A percentile compares a stretch with the other conserved stretches of the same genome.
These are phyloP conservation scores for Limnanthes douglasii DNA, from an alignment of 345 rosid species.

Conservation along the genomic window DNA sequence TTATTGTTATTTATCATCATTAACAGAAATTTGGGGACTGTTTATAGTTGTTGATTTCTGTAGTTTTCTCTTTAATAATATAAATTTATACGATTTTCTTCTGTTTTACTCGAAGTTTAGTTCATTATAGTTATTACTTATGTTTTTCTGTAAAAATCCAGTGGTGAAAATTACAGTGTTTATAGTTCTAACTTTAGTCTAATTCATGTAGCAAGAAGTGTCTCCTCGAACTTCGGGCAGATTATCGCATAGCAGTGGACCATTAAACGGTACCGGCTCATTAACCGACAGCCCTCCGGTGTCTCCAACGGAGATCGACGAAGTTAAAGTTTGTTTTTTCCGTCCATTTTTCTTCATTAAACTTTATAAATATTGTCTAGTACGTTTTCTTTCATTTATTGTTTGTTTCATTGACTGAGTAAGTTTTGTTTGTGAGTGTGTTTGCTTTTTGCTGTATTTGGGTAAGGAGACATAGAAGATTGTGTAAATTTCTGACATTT, in stretches of 20 bases:
- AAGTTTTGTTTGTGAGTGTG: slow-evolving; percentile 4
- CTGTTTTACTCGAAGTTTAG: too few species aligned
- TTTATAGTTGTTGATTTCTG: too few species aligned
- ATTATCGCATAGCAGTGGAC: slow-evolving; percentile 84
- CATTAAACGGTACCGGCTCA: slow-evolving; percentile 52
- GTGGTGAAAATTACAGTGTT: too few species aligned
- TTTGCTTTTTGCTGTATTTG: slow-evolving; percentile 1
- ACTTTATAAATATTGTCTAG: slow-evolving; percentile 3
- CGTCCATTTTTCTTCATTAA: not conserved
- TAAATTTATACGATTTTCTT: too few species aligned
- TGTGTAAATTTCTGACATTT: slow-evolving; percentile 16
- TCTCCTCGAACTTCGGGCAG: slow-evolving; percentile 80
- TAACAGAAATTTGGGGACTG: too few species aligned
- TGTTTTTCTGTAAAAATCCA: too few species aligned
- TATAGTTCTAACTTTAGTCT: too few species aligned
- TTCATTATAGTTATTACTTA: too few species aligned
- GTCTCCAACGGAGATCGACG: slow-evolving; percentile 74
- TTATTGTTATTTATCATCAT: too few species aligned
- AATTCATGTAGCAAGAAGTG: slow-evolving; percentile 55
- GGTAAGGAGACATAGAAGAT: slow-evolving; percentile 13
- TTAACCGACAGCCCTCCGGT: slow-evolving; percentile 95
- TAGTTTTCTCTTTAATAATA: too few species aligned
- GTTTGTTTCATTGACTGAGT: slow-evolving; percentile 4
- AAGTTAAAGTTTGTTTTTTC: slow-evolving; percentile 37
- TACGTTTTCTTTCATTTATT: not conserved